These are phyloP conservation scores for Fraxinus excelsior DNA, from an alignment of 257 asterid species.

Conservation along the genomic window DNA sequence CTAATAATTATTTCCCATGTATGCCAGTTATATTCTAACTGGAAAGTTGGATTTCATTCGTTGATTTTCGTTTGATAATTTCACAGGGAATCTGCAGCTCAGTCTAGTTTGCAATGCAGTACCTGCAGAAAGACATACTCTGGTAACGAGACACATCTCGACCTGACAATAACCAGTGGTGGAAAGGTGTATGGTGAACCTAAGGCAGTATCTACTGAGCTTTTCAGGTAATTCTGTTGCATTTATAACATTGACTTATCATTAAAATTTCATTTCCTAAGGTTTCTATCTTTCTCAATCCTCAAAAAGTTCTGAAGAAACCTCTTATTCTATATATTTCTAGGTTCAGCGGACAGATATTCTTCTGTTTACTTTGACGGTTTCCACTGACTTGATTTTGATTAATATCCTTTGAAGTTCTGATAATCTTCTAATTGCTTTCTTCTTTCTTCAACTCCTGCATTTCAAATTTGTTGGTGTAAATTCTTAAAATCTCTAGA, in stretches of 20 bases:
- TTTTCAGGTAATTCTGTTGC: constrained; percentile 57
- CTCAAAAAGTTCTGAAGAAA: not conserved
- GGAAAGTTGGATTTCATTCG: not conserved
- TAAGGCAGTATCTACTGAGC: constrained; percentile 68
- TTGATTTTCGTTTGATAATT: constrained; percentile 10
- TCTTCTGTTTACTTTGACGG: not conserved
- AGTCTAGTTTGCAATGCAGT: constrained; percentile 52
- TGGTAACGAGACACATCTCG: constrained; percentile 63
- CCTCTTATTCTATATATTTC: not conserved
- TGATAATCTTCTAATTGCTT: not conserved
- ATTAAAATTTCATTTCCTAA: not conserved
- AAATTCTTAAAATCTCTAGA: not conserved
- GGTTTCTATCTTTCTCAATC: constrained; percentile 11
- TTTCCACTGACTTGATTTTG: not conserved
- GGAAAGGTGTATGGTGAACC: constrained; percentile 68
- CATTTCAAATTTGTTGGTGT: not conserved
- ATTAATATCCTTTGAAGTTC: not conserved
- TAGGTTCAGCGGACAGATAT: not conserved
- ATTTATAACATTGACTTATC: not conserved
- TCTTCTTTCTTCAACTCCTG: not conserved
- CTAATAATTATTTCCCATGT: not conserved
- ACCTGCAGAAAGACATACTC: constrained; percentile 65
- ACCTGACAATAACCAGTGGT: constrained; percentile 61
- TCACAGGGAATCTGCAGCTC: constrained; percentile 54
- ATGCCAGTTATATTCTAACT: constrained; percentile 3